A percentile compares a stretch with the other conserved stretches of the same genome.
Conservation (phyloP, 108 stramenopile species). For the Cyclotella distinguenda region DNA sequence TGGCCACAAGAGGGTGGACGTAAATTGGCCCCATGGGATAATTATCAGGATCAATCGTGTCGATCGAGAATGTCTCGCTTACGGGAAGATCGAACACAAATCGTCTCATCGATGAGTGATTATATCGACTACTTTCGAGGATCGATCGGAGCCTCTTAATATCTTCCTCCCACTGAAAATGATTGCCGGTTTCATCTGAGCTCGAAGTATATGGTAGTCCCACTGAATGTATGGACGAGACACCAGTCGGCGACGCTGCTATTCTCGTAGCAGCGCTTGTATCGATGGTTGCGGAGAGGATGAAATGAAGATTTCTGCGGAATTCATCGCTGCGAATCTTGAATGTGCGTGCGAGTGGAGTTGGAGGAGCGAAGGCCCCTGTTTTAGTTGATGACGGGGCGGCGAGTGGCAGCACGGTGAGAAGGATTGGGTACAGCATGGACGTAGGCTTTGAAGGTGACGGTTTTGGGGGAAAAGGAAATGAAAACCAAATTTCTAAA, state of each 20-base stretch:
- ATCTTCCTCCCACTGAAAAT: constrained; percentile 27
- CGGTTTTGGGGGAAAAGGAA: too few relatives aligned
- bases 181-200: constrained; percentile 2
- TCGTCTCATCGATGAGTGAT: constrained; percentile 22
- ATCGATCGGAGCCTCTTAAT: constrained; percentile 21
- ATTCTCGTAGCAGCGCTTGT: constrained; percentile 60
- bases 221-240: constrained; percentile 15
- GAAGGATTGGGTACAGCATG: too few relatives aligned
- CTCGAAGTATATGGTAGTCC: constrained; percentile 12
- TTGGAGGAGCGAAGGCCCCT: too few relatives aligned
- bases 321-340: too few relatives aligned
- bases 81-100: constrained; percentile 26
- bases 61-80: not conserved
- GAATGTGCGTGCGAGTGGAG: too few relatives aligned
- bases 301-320: too few relatives aligned
- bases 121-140: constrained; percentile 29
- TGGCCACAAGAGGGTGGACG: constrained; percentile 26
- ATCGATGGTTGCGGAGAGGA: too few relatives aligned
- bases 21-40: constrained; percentile 52
- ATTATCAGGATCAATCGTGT: constrained; percentile 26
- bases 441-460: too few relatives aligned
- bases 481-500: too few relatives aligned
- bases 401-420: too few relatives aligned
- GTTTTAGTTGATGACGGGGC: too few relatives aligned
- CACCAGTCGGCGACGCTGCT: constrained; percentile 34